These are phyloP conservation scores for Metschnikowia picachoensis DNA, from an alignment of 805 yeast species.

Conservation along the genomic window DNA sequence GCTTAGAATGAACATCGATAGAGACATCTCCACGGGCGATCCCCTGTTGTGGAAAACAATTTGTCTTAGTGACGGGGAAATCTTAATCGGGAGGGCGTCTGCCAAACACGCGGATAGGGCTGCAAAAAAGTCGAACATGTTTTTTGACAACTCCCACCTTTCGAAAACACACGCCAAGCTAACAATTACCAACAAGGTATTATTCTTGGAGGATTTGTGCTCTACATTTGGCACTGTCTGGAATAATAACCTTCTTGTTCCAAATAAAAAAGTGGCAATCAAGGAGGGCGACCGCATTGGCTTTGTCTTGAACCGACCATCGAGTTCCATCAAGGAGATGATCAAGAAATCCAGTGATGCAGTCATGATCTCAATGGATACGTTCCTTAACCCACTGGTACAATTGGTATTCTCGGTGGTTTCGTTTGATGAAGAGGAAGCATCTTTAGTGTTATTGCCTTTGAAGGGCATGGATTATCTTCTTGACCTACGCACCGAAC, in stretches of 20 bases:
- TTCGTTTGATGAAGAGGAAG: neutral
- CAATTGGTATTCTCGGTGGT: constrained; percentile 9
- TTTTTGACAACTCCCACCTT: constrained; percentile 32
- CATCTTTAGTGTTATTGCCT: constrained; percentile 9
- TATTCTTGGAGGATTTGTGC: constrained; percentile 27
- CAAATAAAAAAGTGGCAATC: constrained; percentile 12
- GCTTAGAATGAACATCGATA: neutral
- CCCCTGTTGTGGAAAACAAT: constrained; percentile 9
- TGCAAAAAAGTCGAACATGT: constrained; percentile 28
- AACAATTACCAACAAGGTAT: constrained; percentile 14
- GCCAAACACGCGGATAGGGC: constrained; percentile 23
- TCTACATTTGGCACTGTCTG: constrained; percentile 40
- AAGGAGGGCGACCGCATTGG: constrained; percentile 29
- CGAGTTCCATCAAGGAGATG: constrained; percentile 11
- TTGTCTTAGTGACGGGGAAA: constrained; percentile 4
- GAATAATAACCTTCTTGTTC: constrained; percentile 24
- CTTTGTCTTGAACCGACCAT: constrained; percentile 33
- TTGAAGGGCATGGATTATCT: constrained; percentile 1
- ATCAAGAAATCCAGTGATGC: neutral
- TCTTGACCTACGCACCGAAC: constrained; percentile 1
- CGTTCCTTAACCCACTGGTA: constrained; percentile 10
- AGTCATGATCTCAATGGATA: constrained; percentile 7
- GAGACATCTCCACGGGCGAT: neutral
- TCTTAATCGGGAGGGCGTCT: constrained; percentile 29
- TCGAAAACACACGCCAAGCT: constrained; percentile 37